A percentile compares a stretch with the other conserved stretches of the same genome.
Evolutionary conservation across 495 filamentous ascomycete species (phyloP).

Genomic region (Penicillium manginii): DNA sequence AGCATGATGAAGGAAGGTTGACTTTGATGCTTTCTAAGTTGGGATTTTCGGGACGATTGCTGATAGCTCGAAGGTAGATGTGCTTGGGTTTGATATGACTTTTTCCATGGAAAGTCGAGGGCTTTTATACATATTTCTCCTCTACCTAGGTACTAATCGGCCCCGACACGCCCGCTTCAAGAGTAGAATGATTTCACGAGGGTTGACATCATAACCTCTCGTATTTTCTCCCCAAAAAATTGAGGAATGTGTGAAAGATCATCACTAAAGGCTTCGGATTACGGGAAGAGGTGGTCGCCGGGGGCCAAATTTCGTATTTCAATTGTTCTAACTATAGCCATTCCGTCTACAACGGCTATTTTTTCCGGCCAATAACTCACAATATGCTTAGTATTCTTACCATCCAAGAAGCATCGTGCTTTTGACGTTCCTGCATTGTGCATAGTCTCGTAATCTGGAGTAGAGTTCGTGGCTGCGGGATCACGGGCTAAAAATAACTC

Average conservation of each 20-base stretch:
- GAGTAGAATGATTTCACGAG: too few relatives aligned
- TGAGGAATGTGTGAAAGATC: background rate
- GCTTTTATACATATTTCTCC: too few relatives aligned
- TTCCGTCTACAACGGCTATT: background rate
- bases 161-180: too few relatives aligned
- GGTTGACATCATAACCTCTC: background rate
- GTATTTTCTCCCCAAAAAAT: background rate
- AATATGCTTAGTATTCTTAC: background rate
- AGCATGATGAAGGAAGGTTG: slow-evolving; percentile 6
- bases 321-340: background rate
- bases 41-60: too few relatives aligned
- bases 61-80: too few relatives aligned
- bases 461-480: background rate
- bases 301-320: background rate
- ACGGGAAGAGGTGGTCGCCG: background rate
- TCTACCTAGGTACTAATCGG: too few relatives aligned
- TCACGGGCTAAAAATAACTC: background rate
- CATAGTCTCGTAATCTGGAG: background rate
- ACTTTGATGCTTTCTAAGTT: too few relatives aligned
- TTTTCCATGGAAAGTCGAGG: too few relatives aligned
- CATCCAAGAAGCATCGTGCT: background rate
- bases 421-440: background rate
- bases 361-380: background rate
- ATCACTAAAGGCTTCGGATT: background rate
- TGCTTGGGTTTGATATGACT: too few relatives aligned